A percentile compares a stretch with the other conserved stretches of the same genome.
Evolutionary conservation across 129 eudicot genomes (phyloP).

Genomic region (Saposhnikovia divaricata): DNA sequence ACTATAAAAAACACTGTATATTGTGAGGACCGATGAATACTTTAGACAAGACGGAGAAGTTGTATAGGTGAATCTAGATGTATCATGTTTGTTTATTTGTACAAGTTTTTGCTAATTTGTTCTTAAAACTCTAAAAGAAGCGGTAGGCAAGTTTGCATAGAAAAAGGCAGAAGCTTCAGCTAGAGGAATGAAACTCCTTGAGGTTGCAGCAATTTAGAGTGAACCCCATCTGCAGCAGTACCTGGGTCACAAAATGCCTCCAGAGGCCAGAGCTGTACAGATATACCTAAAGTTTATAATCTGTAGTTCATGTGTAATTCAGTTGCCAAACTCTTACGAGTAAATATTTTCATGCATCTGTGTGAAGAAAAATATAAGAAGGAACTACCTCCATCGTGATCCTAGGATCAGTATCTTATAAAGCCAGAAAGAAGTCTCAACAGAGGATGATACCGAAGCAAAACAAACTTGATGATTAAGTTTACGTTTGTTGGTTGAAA

Average conservation of each 20-base stretch:
- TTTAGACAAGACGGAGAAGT: too few relatives aligned
- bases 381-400: neutral
- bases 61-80: neutral
- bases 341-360: neutral
- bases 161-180: neutral
- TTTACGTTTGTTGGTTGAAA: neutral
- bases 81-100: neutral
- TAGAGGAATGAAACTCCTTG: neutral
- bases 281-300: neutral
- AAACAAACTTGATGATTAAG: neutral
- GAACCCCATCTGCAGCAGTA: neutral
- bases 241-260: neutral
- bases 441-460: neutral
- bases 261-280: neutral
- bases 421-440: neutral
- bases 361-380: neutral
- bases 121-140: neutral
- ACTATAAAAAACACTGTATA: too few relatives aligned
- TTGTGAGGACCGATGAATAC: too few relatives aligned
- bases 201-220: neutral
- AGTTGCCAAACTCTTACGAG: neutral
- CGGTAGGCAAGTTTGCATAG: neutral
- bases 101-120: neutral
- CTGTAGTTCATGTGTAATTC: neutral
- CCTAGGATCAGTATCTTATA: too few relatives aligned